Base-by-base conservation (phyloP, 768 basidiomycete genomes). In the Amanita subjunquillea region DNA sequence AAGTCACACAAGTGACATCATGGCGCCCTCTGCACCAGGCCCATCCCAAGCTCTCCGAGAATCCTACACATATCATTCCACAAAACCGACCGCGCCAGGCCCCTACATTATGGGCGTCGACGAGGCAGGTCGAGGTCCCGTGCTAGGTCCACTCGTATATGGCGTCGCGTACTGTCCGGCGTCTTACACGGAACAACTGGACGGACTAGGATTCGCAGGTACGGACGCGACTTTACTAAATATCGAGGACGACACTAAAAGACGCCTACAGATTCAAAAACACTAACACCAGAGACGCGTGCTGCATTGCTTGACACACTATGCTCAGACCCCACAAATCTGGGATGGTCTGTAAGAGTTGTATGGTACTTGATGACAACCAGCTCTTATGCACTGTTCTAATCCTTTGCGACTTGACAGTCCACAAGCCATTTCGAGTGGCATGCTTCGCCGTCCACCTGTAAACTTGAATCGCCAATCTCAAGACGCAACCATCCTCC, bases 71-170 rank as follows among this genome's bases (percentile, higher is more conserved):
- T 82, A 87, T 62, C 86, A 90, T 63, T 87, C 87, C 0, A 75
- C 81, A 1, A 76, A 65, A 0, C 89, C 90, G 2, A 84, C 83
- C 0, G 76, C 81, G 0, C 53, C 66, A 1, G 90, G 90, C 0
- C 86, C 87, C 0, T 96, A 94, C 70, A 90, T 97, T 46, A 84
- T 99, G 47, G 96, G 96, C 22, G 93, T 99, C n/a, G 96, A 99
- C 66, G 96, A 99, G 65, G 96, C 96, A 0, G 96, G 96, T 0
- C 76, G 96, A 51, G 96, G 96, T 0, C 96, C 95, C 20, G 95
- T 95, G 1, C 72, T 99, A 0, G 95, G 94, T 1, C 96, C 96
- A 0, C 78, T 98, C 55, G 96, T 99, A 0, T 98, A 99, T 61
- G 95, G 89, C 6, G 82, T 95, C 23, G 94, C 96, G 0, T 97